Conservation (phyloP, 441 rosid species). For the Adansonia madagascariensis region DNA sequence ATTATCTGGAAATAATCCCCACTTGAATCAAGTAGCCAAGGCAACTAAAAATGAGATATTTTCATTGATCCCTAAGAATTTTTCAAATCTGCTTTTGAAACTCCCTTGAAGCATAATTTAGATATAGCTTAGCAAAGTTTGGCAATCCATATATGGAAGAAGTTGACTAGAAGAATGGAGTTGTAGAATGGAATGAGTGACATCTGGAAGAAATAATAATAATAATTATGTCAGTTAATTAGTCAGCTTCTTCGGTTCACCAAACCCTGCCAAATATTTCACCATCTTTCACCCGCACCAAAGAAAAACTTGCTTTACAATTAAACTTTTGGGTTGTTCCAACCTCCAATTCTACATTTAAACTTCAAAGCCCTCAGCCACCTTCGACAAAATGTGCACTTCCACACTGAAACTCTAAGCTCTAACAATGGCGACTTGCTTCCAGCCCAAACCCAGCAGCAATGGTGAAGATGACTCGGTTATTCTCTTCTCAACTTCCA, state of each 20-base stretch:
- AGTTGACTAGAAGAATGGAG: background rate
- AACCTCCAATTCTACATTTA: conserved; percentile 35
- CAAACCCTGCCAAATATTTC: conserved; percentile 51
- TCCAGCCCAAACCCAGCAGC: conserved; percentile 39
- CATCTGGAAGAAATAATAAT: background rate
- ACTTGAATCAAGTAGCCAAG: too few relatives aligned
- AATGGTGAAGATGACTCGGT: conserved; percentile 60
- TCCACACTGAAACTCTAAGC: background rate
- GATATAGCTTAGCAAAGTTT: conserved; percentile 7
- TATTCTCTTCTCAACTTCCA: conserved; percentile 69
- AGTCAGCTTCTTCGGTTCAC: conserved; percentile 32
- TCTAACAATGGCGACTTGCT: conserved; percentile 51
- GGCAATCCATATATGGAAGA: conserved; percentile 21
- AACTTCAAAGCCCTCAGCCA: conserved; percentile 16
- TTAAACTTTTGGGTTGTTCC: conserved; percentile 44
- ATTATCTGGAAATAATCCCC: too few relatives aligned
- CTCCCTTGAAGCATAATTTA: background rate
- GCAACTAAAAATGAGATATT: too few relatives aligned
- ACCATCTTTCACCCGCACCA: conserved; percentile 28
- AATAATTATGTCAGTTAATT: background rate
- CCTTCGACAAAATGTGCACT: background rate
- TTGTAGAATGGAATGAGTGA: conserved; percentile 1
- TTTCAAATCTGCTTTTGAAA: background rate
- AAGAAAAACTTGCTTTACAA: conserved; percentile 29
- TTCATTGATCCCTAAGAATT: background rate